A percentile compares a stretch with the other conserved stretches of the same genome.
These are phyloP conservation scores for Neonectria faginata DNA, from an alignment of 2,329 filamentous ascomycete genomes.

Conservation along the genomic window DNA sequence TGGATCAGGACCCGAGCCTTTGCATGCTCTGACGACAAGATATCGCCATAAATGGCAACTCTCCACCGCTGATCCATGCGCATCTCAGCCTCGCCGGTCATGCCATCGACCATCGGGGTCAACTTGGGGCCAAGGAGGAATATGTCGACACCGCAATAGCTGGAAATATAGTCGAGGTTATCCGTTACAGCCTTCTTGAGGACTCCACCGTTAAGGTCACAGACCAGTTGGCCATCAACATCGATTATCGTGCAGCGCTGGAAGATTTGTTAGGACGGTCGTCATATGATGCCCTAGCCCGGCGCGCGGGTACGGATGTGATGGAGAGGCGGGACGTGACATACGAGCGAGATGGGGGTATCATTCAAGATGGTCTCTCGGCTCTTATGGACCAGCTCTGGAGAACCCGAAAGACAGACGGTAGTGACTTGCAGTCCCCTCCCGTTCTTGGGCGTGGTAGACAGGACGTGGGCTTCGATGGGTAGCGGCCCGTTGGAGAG, in stretches of 20 bases:
- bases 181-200: constrained; percentile 82
- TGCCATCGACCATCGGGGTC: constrained; percentile 78
- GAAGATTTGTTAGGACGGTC: constrained; percentile 26
- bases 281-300: neutral
- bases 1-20: constrained; percentile 97
- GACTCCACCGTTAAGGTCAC: constrained; percentile 75
- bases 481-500: constrained; percentile 78
- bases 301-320: neutral
- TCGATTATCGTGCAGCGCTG: constrained; percentile 95
- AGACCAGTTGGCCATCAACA: constrained; percentile 90
- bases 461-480: constrained; percentile 85
- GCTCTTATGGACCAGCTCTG: constrained; percentile 89
- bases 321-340: constrained; percentile 50
- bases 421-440: constrained; percentile 81
- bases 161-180: constrained; percentile 87
- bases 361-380: constrained; percentile 90
- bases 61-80: constrained; percentile 91
- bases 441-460: constrained; percentile 79
- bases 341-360: constrained; percentile 91
- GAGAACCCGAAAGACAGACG: constrained; percentile 88
- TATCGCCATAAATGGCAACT: constrained; percentile 93
- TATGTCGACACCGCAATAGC: constrained; percentile 93
- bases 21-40: constrained; percentile 94
- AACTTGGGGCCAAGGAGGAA: constrained; percentile 94
- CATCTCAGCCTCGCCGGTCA: constrained; percentile 83